phyloP scores from a whole-genome alignment of 371 early-diverging fungal species.

The Mortierella sp. region DNA sequence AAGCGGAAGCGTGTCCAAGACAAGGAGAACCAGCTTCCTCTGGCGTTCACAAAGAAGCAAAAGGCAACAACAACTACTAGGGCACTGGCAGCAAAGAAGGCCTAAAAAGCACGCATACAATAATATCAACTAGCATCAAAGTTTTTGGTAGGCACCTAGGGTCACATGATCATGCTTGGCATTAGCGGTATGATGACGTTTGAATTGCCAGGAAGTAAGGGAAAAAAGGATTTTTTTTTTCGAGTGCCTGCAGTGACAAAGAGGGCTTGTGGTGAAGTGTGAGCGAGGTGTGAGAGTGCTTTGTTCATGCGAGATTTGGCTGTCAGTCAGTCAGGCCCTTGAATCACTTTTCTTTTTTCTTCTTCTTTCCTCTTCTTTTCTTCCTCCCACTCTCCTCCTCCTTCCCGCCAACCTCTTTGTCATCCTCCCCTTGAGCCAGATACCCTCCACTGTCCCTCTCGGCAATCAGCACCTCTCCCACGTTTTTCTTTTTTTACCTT shows the following conservation, averaged over 20 bases:
- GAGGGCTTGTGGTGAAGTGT: background rate
- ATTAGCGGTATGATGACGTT: background rate
- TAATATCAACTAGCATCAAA: background rate
- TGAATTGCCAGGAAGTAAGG: background rate
- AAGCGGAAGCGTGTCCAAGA: conserved; percentile 14
- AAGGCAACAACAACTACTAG: background rate
- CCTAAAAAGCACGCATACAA: background rate
- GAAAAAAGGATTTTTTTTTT: background rate
- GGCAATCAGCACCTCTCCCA: conserved; percentile 3
- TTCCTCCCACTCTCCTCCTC: conserved; percentile 17
- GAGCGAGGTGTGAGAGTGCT: background rate
- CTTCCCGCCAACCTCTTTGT: conserved; percentile 27
- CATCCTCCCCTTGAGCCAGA: conserved; percentile 3
- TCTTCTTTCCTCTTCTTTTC: conserved; percentile 9
- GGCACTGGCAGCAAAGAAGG: conserved; percentile 10
- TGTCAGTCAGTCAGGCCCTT: background rate
- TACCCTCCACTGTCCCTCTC: conserved; percentile 7
- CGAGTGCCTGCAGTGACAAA: background rate
- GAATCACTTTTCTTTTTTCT: conserved; percentile 9
- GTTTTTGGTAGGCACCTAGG: background rate
- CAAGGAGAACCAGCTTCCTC: conserved; percentile 13
- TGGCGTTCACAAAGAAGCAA: conserved; percentile 15
- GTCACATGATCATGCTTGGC: conserved; percentile 2
- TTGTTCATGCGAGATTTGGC: background rate
- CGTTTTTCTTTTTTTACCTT: background rate